Percentiles rank a stretch among this genome's conserved stretches.
Evolutionary conservation across 352 stramenopile species (phyloP).

Genomic region (Pseudoperonospora humuli): DNA sequence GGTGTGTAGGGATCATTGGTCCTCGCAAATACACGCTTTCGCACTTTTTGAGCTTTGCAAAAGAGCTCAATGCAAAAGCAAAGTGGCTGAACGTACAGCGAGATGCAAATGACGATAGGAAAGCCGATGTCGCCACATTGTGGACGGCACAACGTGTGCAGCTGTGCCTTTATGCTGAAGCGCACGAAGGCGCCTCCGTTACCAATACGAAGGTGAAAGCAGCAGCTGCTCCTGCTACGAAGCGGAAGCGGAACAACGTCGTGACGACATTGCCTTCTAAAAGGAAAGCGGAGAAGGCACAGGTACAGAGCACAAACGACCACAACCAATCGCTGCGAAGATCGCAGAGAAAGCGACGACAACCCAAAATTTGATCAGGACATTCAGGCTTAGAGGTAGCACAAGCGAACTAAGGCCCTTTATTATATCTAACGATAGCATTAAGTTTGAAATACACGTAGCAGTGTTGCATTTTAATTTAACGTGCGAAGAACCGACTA

Average conservation of each 20-base stretch:
- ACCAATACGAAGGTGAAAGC: conserved; percentile 8
- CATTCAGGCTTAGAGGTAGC: not conserved
- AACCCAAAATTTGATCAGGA: not conserved
- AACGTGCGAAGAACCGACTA: not conserved
- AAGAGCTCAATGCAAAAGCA: conserved; percentile 46
- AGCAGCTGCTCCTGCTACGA: conserved; percentile 5
- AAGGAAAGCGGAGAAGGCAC: conserved; percentile 3
- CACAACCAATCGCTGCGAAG: conserved; percentile 10
- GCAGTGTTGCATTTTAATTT: not conserved
- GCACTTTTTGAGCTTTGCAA: conserved; percentile 59
- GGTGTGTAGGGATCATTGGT: conserved; percentile 46
- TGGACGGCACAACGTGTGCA: conserved; percentile 70
- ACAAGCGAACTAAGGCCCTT: too few species aligned
- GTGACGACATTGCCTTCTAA: conserved; percentile 1
- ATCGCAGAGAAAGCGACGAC: conserved; percentile 18
- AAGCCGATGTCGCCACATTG: conserved; percentile 5
- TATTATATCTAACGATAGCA: too few species aligned
- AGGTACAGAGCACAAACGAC: conserved; percentile 3
- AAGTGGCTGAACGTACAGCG: conserved; percentile 43
- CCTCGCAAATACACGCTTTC: conserved; percentile 70
- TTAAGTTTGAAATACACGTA: too few species aligned
- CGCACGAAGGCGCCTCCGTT: conserved; percentile 8
- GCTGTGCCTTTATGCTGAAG: conserved; percentile 56
- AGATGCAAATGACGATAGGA: conserved; percentile 17
- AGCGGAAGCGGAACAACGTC: conserved; percentile 16